A percentile compares a stretch with the other conserved stretches of the same genome.
phyloP scores from a whole-genome alignment of 805 yeast species.

The Brettanomyces custersianus region DNA sequence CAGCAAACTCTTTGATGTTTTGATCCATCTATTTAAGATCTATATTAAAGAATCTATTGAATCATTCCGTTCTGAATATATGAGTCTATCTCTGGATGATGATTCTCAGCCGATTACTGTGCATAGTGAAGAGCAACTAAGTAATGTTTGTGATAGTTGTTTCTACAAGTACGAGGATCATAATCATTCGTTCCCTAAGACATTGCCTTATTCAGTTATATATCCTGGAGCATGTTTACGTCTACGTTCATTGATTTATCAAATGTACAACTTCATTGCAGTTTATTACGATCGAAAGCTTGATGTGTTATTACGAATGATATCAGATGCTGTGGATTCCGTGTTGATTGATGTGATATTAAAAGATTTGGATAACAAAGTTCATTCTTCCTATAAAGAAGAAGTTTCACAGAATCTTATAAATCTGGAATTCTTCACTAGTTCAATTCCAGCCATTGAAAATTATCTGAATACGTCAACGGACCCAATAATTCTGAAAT shows the following conservation, averaged over 20 bases:
- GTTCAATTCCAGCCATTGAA: slow-evolving; percentile 66
- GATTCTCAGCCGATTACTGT: slow-evolving; percentile 84
- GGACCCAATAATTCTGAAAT: slow-evolving; percentile 29
- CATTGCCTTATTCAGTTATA: slow-evolving; percentile 80
- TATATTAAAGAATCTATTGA: slow-evolving; percentile 48
- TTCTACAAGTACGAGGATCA: slow-evolving; percentile 17
- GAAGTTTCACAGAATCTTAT: slow-evolving; percentile 83
- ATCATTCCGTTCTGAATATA: slow-evolving; percentile 54
- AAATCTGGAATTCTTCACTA: slow-evolving; percentile 78
- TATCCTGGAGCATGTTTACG: slow-evolving; percentile 83
- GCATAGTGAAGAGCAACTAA: slow-evolving; percentile 48
- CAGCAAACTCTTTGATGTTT: slow-evolving; percentile 49
- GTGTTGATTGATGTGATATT: slow-evolving; percentile 64
- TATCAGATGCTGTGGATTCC: slow-evolving; percentile 54
- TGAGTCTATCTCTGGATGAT: slow-evolving; percentile 58
- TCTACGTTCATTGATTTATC: slow-evolving; percentile 53
- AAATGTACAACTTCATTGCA: slow-evolving; percentile 55
- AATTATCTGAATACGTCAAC: slow-evolving; percentile 24
- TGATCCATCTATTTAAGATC: slow-evolving; percentile 49
- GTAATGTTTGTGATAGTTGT: slow-evolving; percentile 43
- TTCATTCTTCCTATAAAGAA: slow-evolving; percentile 73
- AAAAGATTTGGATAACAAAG: slow-evolving; percentile 48
- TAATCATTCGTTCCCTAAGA: slow-evolving; percentile 40
- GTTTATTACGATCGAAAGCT: slow-evolving; percentile 58
- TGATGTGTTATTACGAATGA: slow-evolving; percentile 48